A percentile compares a stretch with the other conserved stretches of the same genome.
Evolutionary conservation across 78 protist species (phyloP).

Genomic region (Andalucia godoyi): DNA sequence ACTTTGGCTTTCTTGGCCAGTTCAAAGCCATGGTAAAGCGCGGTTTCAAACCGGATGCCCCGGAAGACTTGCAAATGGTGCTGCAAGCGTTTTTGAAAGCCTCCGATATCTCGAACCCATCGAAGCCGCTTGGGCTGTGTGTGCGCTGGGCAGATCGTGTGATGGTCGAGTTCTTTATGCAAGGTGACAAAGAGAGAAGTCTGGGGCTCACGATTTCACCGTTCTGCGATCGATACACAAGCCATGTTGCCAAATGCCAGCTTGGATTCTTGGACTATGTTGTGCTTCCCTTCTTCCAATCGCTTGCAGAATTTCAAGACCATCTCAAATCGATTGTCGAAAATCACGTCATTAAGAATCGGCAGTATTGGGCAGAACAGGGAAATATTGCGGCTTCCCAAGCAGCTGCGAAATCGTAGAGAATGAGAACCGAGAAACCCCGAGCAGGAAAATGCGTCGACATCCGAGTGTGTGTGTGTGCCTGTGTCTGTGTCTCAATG

Average conservation of each 20-base stretch:
- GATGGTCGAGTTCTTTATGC: slow-evolving; percentile 20
- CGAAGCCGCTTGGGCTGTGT: neutral
- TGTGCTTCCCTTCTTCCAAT: neutral
- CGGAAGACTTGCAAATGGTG: slow-evolving; percentile 2
- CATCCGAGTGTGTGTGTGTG: too few relatives aligned
- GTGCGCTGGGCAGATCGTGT: slow-evolving; percentile 4
- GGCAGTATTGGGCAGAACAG: too few relatives aligned
- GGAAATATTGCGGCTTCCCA: too few relatives aligned
- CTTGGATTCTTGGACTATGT: slow-evolving; percentile 2
- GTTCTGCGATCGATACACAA: slow-evolving; percentile 7
- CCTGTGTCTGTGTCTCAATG: too few relatives aligned
- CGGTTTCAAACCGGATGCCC: neutral
- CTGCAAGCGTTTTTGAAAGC: slow-evolving; percentile 1
- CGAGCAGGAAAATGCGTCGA: too few relatives aligned
- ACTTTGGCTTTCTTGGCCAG: neutral
- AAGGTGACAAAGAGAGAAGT: slow-evolving; percentile 20
- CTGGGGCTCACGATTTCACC: slow-evolving; percentile 3
- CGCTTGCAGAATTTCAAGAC: too few relatives aligned
- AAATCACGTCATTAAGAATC: too few relatives aligned
- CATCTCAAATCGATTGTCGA: too few relatives aligned
- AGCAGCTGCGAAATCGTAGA: too few relatives aligned
- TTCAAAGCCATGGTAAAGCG: neutral
- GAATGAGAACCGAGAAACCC: too few relatives aligned
- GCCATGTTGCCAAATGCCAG: neutral
- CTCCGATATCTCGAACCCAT: slow-evolving; percentile 6